Percentiles rank a stretch among this genome's conserved stretches.
Evolutionary conservation across 1,139 yeast species (phyloP).

Genomic region (Candida mesenterica): DNA sequence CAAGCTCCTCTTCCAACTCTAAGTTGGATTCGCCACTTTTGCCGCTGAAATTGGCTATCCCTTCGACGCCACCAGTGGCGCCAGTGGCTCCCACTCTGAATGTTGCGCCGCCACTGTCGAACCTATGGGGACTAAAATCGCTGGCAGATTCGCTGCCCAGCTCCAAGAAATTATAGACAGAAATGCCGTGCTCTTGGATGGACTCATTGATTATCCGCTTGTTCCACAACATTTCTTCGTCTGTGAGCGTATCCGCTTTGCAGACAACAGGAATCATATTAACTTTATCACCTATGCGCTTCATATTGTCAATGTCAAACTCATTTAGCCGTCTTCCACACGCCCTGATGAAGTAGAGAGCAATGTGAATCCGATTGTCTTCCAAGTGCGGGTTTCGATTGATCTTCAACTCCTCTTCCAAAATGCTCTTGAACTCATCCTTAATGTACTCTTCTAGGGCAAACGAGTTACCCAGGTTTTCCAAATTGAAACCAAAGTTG

Average conservation of each 20-base stretch:
- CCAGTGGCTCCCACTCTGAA: conserved; percentile 2
- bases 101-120: neutral
- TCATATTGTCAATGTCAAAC: conserved; percentile 50
- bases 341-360: conserved; percentile 59
- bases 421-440: conserved; percentile 51
- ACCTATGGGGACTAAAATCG: neutral
- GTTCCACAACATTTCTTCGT: conserved; percentile 41
- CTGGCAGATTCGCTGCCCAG: conserved; percentile 4
- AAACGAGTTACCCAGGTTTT: conserved; percentile 27
- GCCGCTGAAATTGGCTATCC: neutral
- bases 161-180: conserved; percentile 46
- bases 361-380: conserved; percentile 64
- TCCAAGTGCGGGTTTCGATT: conserved; percentile 51
- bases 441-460: conserved; percentile 49
- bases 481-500: conserved; percentile 34
- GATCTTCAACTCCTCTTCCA: conserved; percentile 61
- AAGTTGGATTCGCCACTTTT: neutral
- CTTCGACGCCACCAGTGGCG: neutral
- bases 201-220: conserved; percentile 45
- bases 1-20: conserved; percentile 8
- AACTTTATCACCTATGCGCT: conserved; percentile 45
- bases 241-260: conserved; percentile 57
- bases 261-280: conserved; percentile 59
- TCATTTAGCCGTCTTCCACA: conserved; percentile 50
- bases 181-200: conserved; percentile 42